A percentile compares a stretch with the other conserved stretches of the same genome.
Evolutionary conservation across 2,329 filamentous ascomycete genomes (phyloP).

Genomic region (Botrytis porri): DNA sequence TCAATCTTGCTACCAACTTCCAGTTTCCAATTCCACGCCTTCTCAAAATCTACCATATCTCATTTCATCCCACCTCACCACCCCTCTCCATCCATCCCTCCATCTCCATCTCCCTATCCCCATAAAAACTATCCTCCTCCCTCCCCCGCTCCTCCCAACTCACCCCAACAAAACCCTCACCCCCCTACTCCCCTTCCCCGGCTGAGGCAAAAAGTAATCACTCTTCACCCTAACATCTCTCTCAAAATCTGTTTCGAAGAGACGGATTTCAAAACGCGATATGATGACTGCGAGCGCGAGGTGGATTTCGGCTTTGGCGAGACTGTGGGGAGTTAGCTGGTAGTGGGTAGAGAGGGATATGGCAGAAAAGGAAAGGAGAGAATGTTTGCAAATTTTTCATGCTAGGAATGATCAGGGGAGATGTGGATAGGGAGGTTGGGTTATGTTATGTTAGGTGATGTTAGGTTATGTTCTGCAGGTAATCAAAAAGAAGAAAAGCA

Average conservation of each 20-base stretch:
- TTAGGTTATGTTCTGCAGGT: neutral
- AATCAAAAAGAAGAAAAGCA: neutral
- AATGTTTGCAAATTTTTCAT: neutral
- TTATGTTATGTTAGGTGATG: neutral
- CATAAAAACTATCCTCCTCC: too few species aligned
- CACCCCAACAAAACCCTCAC: conserved; percentile 16
- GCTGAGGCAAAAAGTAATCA: conserved; percentile 22
- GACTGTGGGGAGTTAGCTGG: neutral
- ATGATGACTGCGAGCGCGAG: conserved; percentile 26
- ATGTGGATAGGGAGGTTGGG: neutral
- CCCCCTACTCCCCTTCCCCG: conserved; percentile 1
- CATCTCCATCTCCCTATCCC: too few species aligned
- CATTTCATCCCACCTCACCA: neutral
- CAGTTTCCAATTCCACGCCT: neutral
- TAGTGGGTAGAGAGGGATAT: neutral
- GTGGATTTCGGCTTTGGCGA: conserved; percentile 31
- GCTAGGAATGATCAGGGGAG: neutral
- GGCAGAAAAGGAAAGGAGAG: neutral
- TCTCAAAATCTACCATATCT: neutral
- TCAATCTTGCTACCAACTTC: neutral
- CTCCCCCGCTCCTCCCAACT: neutral
- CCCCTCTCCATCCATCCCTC: neutral
- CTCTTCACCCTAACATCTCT: conserved; percentile 24
- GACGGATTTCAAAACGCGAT: conserved; percentile 22
- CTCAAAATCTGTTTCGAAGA: conserved; percentile 24